Evolutionary conservation across 75 land plant species (phyloP).

Genomic region (Chamaecyparis obtusa): DNA sequence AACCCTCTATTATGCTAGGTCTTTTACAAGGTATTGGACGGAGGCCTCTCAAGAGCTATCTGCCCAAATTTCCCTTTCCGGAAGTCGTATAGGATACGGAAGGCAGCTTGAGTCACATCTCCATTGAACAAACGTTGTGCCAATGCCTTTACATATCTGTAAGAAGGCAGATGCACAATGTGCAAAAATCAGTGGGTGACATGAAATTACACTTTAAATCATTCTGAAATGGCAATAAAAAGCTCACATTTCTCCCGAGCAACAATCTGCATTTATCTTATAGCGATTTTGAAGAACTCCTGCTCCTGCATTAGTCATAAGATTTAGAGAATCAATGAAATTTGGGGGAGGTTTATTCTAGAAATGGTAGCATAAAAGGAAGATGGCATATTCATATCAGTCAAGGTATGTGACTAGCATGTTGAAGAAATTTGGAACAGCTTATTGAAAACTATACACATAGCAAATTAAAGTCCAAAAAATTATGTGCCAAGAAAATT

Average conservation of each 20-base stretch:
- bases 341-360: neutral
- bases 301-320: slow-evolving; percentile 40
- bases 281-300: slow-evolving; percentile 66
- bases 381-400: neutral
- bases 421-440: neutral
- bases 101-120: slow-evolving; percentile 84
- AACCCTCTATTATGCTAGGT: neutral
- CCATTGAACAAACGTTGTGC: slow-evolving; percentile 76
- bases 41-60: slow-evolving; percentile 87
- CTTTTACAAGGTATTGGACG: slow-evolving; percentile 19
- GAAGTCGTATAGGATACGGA: slow-evolving; percentile 73
- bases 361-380: neutral
- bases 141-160: slow-evolving; percentile 73
- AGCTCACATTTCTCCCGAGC: slow-evolving; percentile 69
- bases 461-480: neutral
- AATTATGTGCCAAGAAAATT: neutral
- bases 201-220: neutral
- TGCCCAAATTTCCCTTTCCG: slow-evolving; percentile 92
- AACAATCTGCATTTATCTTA: slow-evolving; percentile 53
- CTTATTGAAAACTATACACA: neutral
- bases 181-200: neutral
- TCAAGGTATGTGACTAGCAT: neutral
- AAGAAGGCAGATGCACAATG: neutral
- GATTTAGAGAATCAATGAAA: neutral
- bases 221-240: neutral